Percentiles rank a stretch among this genome's conserved stretches.
Evolutionary conservation across 2,329 filamentous ascomycete genomes (phyloP).

Genomic region (Cladosporium velox): DNA sequence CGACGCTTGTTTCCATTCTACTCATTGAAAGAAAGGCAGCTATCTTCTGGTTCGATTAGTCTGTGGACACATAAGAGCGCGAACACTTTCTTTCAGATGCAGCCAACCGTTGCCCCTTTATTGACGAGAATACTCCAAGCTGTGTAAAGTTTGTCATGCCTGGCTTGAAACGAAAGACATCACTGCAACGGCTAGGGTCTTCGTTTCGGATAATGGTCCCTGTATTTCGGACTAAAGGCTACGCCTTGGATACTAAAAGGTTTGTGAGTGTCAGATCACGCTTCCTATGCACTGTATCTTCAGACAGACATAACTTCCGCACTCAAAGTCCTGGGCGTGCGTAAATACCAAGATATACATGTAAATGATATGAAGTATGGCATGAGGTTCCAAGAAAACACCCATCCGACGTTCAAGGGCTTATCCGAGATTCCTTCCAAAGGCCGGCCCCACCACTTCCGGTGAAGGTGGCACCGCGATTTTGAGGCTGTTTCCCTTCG

Average conservation of each 20-base stretch:
- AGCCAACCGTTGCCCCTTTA: background rate
- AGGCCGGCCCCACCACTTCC: background rate
- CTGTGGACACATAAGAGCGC: background rate
- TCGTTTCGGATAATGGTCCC: background rate
- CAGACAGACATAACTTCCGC: background rate
- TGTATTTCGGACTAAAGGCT: background rate
- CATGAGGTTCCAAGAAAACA: background rate
- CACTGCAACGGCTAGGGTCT: background rate
- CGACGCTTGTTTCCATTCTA: background rate
- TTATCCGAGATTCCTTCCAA: background rate
- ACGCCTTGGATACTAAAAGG: background rate
- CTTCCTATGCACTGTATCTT: background rate
- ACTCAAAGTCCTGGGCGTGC: background rate
- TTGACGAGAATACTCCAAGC: background rate
- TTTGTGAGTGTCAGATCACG: background rate
- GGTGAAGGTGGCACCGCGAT: background rate
- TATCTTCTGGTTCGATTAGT: background rate
- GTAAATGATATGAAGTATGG: background rate
- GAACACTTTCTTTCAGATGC: background rate
- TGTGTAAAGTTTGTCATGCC: background rate
- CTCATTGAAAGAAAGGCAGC: background rate
- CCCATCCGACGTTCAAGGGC: background rate
- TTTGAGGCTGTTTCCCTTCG: background rate
- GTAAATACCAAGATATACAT: background rate
- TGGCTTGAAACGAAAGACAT: background rate